Evolutionary conservation across 169 alveolate species (phyloP).

Genomic region (Besnoitia besnoiti): DNA sequence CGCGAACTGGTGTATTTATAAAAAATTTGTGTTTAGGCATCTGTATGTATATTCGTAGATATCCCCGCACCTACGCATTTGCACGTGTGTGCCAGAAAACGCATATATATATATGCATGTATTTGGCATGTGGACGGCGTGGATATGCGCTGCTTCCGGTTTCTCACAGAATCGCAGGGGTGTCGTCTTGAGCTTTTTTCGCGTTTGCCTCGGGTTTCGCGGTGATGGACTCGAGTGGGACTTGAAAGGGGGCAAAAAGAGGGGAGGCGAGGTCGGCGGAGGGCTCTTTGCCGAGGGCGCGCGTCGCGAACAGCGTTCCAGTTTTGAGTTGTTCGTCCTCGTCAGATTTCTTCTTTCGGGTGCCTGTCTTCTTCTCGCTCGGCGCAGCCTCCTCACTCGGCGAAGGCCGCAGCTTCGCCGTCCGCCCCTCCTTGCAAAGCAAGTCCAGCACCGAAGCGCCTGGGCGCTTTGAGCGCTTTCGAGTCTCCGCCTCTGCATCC

Average conservation of each 20-base stretch:
- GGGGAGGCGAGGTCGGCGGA: not conserved
- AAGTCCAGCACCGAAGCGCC: not conserved
- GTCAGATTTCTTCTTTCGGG: not conserved
- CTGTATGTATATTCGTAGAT: too few relatives aligned
- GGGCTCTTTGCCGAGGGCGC: not conserved
- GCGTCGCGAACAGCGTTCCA: not conserved
- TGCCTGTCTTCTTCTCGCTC: not conserved
- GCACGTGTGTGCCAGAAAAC: not conserved
- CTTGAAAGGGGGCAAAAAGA: not conserved
- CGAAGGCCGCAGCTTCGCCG: too few relatives aligned
- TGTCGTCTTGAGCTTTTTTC: not conserved
- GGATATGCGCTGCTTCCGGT: not conserved
- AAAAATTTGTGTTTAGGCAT: too few relatives aligned
- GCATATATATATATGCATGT: not conserved
- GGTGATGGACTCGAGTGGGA: too few relatives aligned
- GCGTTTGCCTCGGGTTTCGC: not conserved
- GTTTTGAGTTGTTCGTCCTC: constrained; percentile 7
- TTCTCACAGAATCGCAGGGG: not conserved
- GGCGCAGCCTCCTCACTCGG: not conserved
- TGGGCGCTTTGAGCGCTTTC: not conserved
- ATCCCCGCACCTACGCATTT: not conserved
- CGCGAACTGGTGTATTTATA: too few relatives aligned
- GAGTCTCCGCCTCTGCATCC: not conserved
- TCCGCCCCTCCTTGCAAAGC: not conserved
- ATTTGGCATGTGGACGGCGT: not conserved